Conservation (phyloP, 495 filamentous ascomycete species). For the Aspergillus egyptiacus region DNA sequence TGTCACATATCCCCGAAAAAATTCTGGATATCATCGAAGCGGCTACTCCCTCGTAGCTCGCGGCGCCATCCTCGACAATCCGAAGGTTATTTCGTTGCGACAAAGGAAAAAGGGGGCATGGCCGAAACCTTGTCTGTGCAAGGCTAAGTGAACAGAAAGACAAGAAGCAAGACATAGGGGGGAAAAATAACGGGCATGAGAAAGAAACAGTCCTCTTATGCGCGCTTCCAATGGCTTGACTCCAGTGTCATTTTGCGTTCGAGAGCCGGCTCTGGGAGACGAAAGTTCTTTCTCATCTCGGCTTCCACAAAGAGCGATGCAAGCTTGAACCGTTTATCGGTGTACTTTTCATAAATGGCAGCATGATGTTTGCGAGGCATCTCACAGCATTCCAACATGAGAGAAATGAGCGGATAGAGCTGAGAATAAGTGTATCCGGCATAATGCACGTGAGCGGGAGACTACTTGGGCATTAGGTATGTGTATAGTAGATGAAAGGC, state of each 20-base stretch:
- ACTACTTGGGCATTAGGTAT: slow-evolving; percentile 47
- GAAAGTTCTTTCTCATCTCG: slow-evolving; percentile 58
- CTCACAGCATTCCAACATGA: slow-evolving; percentile 82
- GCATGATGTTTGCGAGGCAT: slow-evolving; percentile 72
- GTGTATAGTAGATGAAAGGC: background rate
- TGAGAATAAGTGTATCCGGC: slow-evolving; percentile 87
- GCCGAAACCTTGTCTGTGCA: background rate
- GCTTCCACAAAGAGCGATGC: slow-evolving; percentile 72
- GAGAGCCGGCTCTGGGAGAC: slow-evolving; percentile 25
- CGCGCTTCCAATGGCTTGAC: slow-evolving; percentile 16
- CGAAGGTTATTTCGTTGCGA: background rate
- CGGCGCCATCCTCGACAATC: background rate
- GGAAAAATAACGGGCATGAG: background rate
- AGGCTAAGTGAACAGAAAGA: slow-evolving; percentile 6
- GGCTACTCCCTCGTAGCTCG: background rate
- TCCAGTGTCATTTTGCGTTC: slow-evolving; percentile 14
- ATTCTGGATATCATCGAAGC: background rate
- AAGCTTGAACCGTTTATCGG: slow-evolving; percentile 72
- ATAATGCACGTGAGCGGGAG: slow-evolving; percentile 78
- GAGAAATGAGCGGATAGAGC: slow-evolving; percentile 65
- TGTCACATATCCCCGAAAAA: slow-evolving; percentile 2
- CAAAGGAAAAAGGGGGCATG: slow-evolving; percentile 7
- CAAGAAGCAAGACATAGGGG: background rate
- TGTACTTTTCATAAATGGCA: slow-evolving; percentile 88
- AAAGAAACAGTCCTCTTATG: slow-evolving; percentile 4